These are phyloP conservation scores for Aspergillus pseudoterreus DNA, from an alignment of 2,329 filamentous ascomycete genomes.

Conservation along the genomic window DNA sequence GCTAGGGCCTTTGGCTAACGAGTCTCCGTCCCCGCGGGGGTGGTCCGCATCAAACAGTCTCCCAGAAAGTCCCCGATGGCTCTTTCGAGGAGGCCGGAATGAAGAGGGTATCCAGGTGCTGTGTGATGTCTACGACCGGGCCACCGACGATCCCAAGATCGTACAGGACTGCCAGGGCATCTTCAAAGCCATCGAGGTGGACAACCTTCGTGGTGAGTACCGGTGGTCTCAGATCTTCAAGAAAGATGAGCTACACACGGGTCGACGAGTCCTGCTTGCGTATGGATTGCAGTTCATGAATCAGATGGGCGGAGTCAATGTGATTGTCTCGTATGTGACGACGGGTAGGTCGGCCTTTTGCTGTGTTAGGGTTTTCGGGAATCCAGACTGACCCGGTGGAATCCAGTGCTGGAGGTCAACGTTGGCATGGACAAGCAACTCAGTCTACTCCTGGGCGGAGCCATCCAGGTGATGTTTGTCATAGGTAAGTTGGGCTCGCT, in stretches of 20 bases:
- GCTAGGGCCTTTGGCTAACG: background rate
- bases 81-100: conserved; percentile 40
- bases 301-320: conserved; percentile 48
- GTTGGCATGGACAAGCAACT: conserved; percentile 45
- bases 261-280: conserved; percentile 45
- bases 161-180: conserved; percentile 36
- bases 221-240: conserved; percentile 42
- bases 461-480: conserved; percentile 31
- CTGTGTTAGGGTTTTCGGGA: background rate
- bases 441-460: conserved; percentile 46
- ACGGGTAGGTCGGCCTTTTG: conserved; percentile 14
- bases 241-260: conserved; percentile 42
- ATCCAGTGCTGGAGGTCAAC: conserved; percentile 41
- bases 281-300: conserved; percentile 51
- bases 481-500: conserved; percentile 15
- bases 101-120: conserved; percentile 28
- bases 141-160: conserved; percentile 20
- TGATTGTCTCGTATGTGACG: conserved; percentile 36
- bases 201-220: conserved; percentile 32
- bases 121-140: conserved; percentile 25
- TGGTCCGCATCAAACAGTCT: conserved; percentile 17
- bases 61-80: conserved; percentile 41
- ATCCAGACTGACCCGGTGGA: background rate
- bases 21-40: background rate
- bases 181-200: conserved; percentile 43